Conservation (phyloP, 2,329 filamentous ascomycete species). For the Alternaria sp. region DNA sequence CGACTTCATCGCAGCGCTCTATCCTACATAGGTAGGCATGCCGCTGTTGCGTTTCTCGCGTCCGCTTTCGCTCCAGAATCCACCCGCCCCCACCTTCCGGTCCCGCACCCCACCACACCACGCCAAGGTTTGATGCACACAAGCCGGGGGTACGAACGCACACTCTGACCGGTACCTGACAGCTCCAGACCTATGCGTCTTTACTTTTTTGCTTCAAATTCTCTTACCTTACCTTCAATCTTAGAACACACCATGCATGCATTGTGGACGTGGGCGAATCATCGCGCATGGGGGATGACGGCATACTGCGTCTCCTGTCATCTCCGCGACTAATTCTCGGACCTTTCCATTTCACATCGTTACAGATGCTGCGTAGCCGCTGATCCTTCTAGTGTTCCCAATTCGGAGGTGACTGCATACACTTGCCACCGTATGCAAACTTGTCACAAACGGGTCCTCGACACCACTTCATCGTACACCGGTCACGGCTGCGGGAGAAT, state of each 20-base stretch:
- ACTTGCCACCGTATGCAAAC: not conserved
- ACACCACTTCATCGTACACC: not conserved
- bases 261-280: not conserved
- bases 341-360: not conserved
- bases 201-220: slow-evolving; percentile 1
- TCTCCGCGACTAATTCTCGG: not conserved
- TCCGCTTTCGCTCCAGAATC: not conserved
- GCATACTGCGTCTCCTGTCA: not conserved
- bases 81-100: slow-evolving; percentile 1
- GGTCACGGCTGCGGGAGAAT: not conserved
- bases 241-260: not conserved
- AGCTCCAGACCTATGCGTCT: not conserved
- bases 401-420: slow-evolving; percentile 5
- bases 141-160: not conserved
- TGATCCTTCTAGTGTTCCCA: not conserved
- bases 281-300: not conserved
- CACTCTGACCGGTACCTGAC: not conserved
- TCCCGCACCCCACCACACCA: not conserved
- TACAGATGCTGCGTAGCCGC: not conserved
- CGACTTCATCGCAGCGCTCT: not conserved
- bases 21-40: not conserved
- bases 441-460: not conserved
- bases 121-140: not conserved
- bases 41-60: not conserved
- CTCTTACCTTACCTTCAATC: not conserved